Conservation (phyloP, 2,329 filamentous ascomycete species). For the Fusarium aywerte region DNA sequence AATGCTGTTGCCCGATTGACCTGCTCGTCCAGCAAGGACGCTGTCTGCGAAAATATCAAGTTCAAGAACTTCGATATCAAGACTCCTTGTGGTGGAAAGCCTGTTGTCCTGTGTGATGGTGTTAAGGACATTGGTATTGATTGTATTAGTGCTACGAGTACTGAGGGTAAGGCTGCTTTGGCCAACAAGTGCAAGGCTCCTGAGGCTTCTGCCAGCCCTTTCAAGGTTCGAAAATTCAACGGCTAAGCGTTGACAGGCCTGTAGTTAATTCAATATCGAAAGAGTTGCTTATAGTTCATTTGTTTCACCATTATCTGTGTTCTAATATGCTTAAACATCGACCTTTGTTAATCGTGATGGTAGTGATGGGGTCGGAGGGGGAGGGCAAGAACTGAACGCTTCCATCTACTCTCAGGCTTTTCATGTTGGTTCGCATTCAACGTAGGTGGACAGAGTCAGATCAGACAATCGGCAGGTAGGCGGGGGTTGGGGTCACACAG, state of each 20-base stretch:
- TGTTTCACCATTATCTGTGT: fast-evolving
- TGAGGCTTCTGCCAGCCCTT: slow-evolving; percentile 16
- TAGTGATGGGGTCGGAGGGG: too few relatives aligned
- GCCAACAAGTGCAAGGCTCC: slow-evolving; percentile 24
- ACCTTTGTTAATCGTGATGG: not conserved
- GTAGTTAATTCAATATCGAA: not conserved
- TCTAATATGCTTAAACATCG: too few relatives aligned
- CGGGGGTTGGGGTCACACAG: too few relatives aligned
- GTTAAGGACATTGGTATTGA: slow-evolving; percentile 27
- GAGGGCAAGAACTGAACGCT: too few relatives aligned
- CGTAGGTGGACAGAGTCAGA: not conserved
- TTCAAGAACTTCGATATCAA: slow-evolving; percentile 64
- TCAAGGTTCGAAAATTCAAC: slow-evolving; percentile 27
- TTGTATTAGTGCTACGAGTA: slow-evolving; percentile 25
- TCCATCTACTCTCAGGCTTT: too few relatives aligned
- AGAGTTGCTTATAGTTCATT: not conserved
- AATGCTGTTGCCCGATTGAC: slow-evolving; percentile 64
- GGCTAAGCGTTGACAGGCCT: not conserved
- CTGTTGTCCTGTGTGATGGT: slow-evolving; percentile 32
- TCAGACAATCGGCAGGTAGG: not conserved
- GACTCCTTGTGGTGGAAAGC: slow-evolving; percentile 7
- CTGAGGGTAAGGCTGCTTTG: slow-evolving; percentile 4
- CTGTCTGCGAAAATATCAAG: slow-evolving; percentile 66
- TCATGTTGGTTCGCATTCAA: not conserved
- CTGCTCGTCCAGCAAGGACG: slow-evolving; percentile 63